phyloP scores from a whole-genome alignment of 1,284 basidiomycete species.

The Microbotryum silenes-acaulis region DNA sequence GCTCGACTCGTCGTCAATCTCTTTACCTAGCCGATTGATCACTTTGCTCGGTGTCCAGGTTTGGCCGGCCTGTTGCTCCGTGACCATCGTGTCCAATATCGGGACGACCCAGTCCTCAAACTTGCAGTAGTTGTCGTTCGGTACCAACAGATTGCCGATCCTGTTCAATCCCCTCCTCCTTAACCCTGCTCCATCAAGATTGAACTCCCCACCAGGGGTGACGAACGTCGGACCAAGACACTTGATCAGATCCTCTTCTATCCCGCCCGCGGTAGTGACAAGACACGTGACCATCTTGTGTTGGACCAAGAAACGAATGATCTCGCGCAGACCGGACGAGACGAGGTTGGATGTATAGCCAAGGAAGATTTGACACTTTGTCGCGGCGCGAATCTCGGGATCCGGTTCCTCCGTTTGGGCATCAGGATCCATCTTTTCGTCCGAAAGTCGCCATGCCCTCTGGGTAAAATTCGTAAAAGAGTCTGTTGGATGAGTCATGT shows the following conservation, averaged over 20 bases:
- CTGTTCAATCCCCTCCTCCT: slow-evolving; percentile 87
- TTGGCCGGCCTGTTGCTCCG: slow-evolving; percentile 58
- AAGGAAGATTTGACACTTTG: slow-evolving; percentile 80
- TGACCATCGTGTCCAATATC: slow-evolving; percentile 83
- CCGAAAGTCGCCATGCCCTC: slow-evolving; percentile 74
- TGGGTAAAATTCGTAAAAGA: slow-evolving; percentile 36
- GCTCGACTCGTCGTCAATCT: slow-evolving; percentile 93
- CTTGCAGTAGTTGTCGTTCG: slow-evolving; percentile 98
- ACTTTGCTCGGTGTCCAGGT: slow-evolving; percentile 90
- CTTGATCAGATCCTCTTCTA: slow-evolving; percentile 99
- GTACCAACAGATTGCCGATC: slow-evolving; percentile 95
- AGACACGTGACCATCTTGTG: slow-evolving; percentile 82
- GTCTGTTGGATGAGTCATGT: not conserved
- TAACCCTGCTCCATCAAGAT: slow-evolving; percentile 80
- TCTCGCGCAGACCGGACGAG: slow-evolving; percentile 90
- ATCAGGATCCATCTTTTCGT: slow-evolving; percentile 61
- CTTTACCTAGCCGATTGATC: slow-evolving; percentile 82
- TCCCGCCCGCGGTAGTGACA: slow-evolving; percentile 95
- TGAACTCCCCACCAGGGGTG: slow-evolving; percentile 58
- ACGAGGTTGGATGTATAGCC: slow-evolving; percentile 99
- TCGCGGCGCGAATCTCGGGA: slow-evolving; percentile 56
- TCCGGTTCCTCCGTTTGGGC: slow-evolving; percentile 58
- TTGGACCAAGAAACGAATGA: slow-evolving; percentile 88
- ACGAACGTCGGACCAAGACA: slow-evolving; percentile 93
- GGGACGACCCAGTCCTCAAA: slow-evolving; percentile 99